Evolutionary conservation across 768 basidiomycete genomes (phyloP).

Genomic region (Cubamyces lactineus): DNA sequence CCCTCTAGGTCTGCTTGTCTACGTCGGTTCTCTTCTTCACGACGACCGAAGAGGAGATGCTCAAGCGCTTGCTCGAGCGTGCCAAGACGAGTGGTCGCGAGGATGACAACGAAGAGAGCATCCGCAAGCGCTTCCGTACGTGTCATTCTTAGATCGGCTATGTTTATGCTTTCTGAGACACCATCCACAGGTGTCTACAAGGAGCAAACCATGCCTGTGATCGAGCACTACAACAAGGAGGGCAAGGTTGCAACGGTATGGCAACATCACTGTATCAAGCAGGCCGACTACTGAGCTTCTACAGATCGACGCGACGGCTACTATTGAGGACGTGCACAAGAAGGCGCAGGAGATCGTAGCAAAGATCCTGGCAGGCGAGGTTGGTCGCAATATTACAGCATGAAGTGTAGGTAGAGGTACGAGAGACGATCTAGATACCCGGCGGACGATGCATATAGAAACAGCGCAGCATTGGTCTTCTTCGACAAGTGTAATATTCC

Average conservation of each 20-base stretch:
- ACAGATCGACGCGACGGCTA: constrained; percentile 70
- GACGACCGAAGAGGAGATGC: constrained; percentile 88
- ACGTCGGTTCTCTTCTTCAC: constrained; percentile 83
- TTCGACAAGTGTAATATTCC: constrained; percentile 8
- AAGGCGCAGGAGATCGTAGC: constrained; percentile 58
- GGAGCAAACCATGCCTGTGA: constrained; percentile 90
- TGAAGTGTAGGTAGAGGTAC: constrained; percentile 8
- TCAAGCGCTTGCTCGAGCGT: constrained; percentile 81
- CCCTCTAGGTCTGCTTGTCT: constrained; percentile 73
- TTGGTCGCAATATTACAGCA: constrained; percentile 30
- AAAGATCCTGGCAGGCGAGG: constrained; percentile 44
- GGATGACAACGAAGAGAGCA: constrained; percentile 93
- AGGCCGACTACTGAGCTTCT: background rate
- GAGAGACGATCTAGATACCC: constrained; percentile 19
- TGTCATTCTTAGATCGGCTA: constrained; percentile 11
- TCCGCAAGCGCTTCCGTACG: constrained; percentile 95
- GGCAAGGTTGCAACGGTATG: constrained; percentile 82
- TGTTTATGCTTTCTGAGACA: background rate
- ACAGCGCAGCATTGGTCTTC: constrained; percentile 8
- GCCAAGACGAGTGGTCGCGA: constrained; percentile 94
- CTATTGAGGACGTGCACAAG: constrained; percentile 73
- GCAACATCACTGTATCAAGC: background rate
- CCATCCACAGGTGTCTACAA: constrained; percentile 70
- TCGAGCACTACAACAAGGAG: constrained; percentile 70
- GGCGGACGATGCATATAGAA: constrained; percentile 15